phyloP scores from a whole-genome alignment of 352 stramenopile species.

The Globisporangium paroecandrum region DNA sequence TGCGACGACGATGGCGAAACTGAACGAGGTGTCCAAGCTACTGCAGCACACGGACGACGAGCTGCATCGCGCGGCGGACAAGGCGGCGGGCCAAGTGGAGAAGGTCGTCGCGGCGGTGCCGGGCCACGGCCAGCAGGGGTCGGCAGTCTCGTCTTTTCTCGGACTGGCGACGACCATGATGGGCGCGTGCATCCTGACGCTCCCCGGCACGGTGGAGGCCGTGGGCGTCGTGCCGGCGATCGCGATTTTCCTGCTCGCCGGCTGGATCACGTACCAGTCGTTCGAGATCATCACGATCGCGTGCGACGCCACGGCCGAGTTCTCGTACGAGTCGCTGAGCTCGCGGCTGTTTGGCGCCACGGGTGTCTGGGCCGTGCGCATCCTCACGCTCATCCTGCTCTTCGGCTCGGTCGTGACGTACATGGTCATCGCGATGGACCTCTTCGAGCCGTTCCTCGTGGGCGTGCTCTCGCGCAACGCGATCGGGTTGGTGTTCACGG shows the following conservation, averaged over 20 bases:
- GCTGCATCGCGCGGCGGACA: constrained; percentile 17
- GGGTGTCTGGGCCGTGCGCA: constrained; percentile 67
- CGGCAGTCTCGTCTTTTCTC: constrained; percentile 69
- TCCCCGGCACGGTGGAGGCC: constrained; percentile 62
- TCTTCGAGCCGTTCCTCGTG: constrained; percentile 74
- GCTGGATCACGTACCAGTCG: constrained; percentile 60
- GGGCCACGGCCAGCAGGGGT: constrained; percentile 45
- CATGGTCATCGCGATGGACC: constrained; percentile 83
- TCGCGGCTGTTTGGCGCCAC: constrained; percentile 63
- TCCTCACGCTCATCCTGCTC: constrained; percentile 70
- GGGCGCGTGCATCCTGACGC: constrained; percentile 70
- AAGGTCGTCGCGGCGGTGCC: constrained; percentile 13
- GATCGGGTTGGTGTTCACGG: constrained; percentile 61
- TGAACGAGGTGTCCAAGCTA: constrained; percentile 30
- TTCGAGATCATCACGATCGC: constrained; percentile 71
- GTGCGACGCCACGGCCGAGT: constrained; percentile 61
- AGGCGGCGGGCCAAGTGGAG: not conserved
- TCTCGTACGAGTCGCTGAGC: constrained; percentile 80
- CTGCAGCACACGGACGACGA: constrained; percentile 28
- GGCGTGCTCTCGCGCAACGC: constrained; percentile 51
- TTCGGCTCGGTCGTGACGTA: constrained; percentile 82
- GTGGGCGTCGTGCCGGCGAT: constrained; percentile 49
- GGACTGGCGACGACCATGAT: constrained; percentile 83
- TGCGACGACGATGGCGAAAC: constrained; percentile 25
- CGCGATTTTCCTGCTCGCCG: constrained; percentile 49